These are phyloP conservation scores for Cryphonectria nitschkei DNA, from an alignment of 2,329 filamentous ascomycete species.

Conservation along the genomic window DNA sequence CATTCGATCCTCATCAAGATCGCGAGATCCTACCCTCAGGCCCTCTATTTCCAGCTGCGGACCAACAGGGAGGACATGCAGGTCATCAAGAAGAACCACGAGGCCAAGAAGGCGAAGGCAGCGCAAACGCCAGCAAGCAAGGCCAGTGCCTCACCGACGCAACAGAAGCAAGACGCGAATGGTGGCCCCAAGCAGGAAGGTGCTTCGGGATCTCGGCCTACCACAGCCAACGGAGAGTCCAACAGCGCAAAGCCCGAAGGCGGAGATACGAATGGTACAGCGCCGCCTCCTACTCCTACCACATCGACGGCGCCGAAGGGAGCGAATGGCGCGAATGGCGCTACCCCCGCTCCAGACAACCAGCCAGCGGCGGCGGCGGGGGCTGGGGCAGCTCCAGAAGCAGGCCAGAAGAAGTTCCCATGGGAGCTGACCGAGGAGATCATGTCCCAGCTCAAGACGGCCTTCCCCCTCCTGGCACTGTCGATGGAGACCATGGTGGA, in stretches of 20 bases:
- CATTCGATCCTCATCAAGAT: conserved; percentile 89
- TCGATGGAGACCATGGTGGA: conserved; percentile 99
- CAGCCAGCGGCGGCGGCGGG: conserved; percentile 37
- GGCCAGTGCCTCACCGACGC: conserved; percentile 50
- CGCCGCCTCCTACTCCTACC: conserved; percentile 18
- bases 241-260: conserved; percentile 50
- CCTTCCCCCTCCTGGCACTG: conserved; percentile 90
- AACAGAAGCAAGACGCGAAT: conserved; percentile 57
- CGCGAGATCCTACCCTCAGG: conserved; percentile 93
- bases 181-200: conserved; percentile 38
- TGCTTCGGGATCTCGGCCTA: conserved; percentile 47
- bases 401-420: conserved; percentile 71
- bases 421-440: conserved; percentile 98
- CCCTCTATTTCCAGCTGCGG: conserved; percentile 91
- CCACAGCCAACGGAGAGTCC: conserved; percentile 54
- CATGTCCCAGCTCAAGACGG: conserved; percentile 92
- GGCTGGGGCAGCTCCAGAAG: conserved; percentile 37
- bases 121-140: conserved; percentile 51
- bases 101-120: conserved; percentile 65
- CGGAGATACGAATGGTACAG: conserved; percentile 38
- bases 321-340: conserved; percentile 8
- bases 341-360: conserved; percentile 29
- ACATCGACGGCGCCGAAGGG: conserved; percentile 24
- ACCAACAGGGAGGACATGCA: conserved; percentile 95
- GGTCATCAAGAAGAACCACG: conserved; percentile 87